Percentiles rank a stretch among this genome's conserved stretches.
Evolutionary conservation across 306 rosid species (phyloP).

Genomic region (Hippophae tibetana): DNA sequence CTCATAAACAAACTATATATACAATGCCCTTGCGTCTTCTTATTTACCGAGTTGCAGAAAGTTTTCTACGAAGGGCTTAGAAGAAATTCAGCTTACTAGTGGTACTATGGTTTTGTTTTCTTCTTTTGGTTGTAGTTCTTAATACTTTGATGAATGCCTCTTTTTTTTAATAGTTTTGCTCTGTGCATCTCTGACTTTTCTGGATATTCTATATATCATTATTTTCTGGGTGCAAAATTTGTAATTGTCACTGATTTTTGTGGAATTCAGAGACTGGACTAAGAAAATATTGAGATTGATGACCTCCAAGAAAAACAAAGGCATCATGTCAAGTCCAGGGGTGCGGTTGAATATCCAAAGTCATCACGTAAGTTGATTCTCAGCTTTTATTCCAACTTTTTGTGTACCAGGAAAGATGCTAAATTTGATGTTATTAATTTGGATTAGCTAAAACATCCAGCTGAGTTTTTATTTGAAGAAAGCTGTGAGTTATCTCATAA

Average conservation of each 20-base stretch:
- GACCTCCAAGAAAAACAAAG: slow-evolving; percentile 17
- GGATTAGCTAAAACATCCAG: background rate
- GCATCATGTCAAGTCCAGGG: slow-evolving; percentile 34
- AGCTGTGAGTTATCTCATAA: background rate
- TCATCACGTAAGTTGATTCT: slow-evolving; percentile 44
- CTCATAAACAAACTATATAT: no score
- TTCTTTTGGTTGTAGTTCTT: background rate
- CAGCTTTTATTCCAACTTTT: background rate
- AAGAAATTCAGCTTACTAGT: no score
- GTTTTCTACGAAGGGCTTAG: no score
- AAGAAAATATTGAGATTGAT: slow-evolving; percentile 11
- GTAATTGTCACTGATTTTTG: slow-evolving; percentile 1
- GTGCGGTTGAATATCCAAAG: slow-evolving; percentile 53
- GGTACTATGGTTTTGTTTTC: no score
- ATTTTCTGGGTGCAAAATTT: background rate
- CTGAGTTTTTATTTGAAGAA: slow-evolving; percentile 1
- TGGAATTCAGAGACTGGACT: slow-evolving; percentile 8
- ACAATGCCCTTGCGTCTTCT: no score
- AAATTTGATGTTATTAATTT: background rate
- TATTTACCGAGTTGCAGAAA: no score
- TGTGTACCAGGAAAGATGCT: slow-evolving; percentile 3
- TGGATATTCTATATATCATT: background rate
- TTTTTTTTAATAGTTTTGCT: background rate
- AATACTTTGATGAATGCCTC: background rate
- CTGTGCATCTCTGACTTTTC: background rate